A percentile compares a stretch with the other conserved stretches of the same genome.
Conservation (phyloP, 257 asterid genomes). For the Knoxia roxburghii region DNA sequence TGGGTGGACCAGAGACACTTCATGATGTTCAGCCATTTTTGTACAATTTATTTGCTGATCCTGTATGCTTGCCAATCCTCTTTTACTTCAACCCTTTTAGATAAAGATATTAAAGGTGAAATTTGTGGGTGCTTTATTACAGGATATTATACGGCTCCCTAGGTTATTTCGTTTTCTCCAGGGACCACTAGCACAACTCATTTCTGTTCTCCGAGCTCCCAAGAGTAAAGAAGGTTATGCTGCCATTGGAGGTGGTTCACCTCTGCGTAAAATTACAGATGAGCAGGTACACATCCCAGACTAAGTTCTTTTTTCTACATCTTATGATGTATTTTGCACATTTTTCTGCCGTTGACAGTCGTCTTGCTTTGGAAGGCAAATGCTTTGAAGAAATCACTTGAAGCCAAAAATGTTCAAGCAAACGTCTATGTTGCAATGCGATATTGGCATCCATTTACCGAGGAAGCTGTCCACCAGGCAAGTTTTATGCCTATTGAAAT, state of each 20-base stretch:
- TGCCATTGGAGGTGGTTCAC: conserved; percentile 99
- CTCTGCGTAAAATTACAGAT: conserved; percentile 80
- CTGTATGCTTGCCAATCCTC: conserved; percentile 42
- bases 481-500: not conserved
- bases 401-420: conserved; percentile 57
- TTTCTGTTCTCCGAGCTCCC: conserved; percentile 78
- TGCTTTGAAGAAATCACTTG: conserved; percentile 63
- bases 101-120: not conserved
- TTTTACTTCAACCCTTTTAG: not conserved
- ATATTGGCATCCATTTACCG: conserved; percentile 98
- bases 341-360: conserved; percentile 1
- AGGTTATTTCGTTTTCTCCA: conserved; percentile 83
- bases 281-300: conserved; percentile 58
- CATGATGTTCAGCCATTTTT: conserved; percentile 89
- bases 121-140: conserved; percentile 9
- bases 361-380: conserved; percentile 47
- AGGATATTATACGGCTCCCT: conserved; percentile 98
- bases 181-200: conserved; percentile 85
- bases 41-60: conserved; percentile 88
- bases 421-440: conserved; percentile 95
- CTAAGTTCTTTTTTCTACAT: not conserved
- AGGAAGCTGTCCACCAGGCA: conserved; percentile 92
- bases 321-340: not conserved
- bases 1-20: conserved; percentile 94
- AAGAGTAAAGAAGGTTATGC: conserved; percentile 97